Conservation (phyloP, 2,329 filamentous ascomycete species). For the Claviceps capensis region DNA sequence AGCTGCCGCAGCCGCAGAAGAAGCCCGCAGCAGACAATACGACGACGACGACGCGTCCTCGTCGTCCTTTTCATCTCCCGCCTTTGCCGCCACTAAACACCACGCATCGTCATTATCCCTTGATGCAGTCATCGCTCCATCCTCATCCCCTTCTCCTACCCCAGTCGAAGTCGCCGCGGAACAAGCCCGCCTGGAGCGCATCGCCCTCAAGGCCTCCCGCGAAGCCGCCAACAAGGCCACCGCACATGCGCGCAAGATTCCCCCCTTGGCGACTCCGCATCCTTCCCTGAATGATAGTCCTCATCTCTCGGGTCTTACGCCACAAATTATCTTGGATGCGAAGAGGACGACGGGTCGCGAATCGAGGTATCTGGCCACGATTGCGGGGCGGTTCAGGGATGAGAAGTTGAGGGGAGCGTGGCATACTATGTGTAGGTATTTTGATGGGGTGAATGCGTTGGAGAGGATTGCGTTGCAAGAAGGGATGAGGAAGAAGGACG, state of each 20-base stretch:
- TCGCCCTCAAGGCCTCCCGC: slow-evolving; percentile 40
- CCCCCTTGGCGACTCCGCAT: slow-evolving; percentile 36
- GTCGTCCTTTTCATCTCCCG: not conserved
- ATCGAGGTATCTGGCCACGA: slow-evolving; percentile 54
- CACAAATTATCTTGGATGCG: slow-evolving; percentile 63
- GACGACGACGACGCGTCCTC: not conserved
- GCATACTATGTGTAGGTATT: slow-evolving; percentile 66
- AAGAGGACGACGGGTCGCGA: slow-evolving; percentile 68
- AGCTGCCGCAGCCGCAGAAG: slow-evolving; percentile 19
- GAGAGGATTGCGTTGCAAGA: slow-evolving; percentile 80
- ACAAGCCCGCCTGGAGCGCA: slow-evolving; percentile 44
- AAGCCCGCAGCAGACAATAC: slow-evolving; percentile 6
- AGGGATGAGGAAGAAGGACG: slow-evolving; percentile 72
- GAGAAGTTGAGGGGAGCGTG: slow-evolving; percentile 52
- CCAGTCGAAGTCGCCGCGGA: slow-evolving; percentile 41
- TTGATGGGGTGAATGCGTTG: slow-evolving; percentile 72
- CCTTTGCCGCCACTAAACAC: not conserved
- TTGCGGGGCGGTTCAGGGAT: slow-evolving; percentile 39
- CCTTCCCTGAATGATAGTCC: slow-evolving; percentile 42
- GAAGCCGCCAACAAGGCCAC: slow-evolving; percentile 43
- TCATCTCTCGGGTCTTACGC: slow-evolving; percentile 42
- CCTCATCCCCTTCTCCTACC: not conserved
- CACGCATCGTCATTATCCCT: no score
- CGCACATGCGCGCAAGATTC: slow-evolving; percentile 36
- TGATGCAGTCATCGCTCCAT: no score